Evolutionary conservation across 2,329 filamentous ascomycete species (phyloP), one percentile per base, ranked within the genome.

Genomic region (Paecilomyces formosus): DNA sequence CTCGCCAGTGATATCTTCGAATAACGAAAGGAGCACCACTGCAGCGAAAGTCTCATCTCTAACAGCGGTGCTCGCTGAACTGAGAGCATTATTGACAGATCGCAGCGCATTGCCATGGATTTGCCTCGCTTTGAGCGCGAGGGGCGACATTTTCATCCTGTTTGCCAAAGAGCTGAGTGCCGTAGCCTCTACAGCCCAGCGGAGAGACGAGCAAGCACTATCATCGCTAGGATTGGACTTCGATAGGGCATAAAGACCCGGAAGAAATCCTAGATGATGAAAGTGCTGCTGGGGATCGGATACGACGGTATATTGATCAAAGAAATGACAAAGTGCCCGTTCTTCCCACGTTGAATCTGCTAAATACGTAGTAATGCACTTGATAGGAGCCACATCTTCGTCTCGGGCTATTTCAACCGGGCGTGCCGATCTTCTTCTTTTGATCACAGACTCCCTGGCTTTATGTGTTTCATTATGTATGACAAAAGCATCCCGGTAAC

Each of bases 281-380:
- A 69, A 60, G 12, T 63, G 64, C 35, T 66, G 66, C 15, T 69
- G 65, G 3, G 49, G 33, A 6, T 71, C 63, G 13, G 62, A 61
- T 22, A 57, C 55, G 21, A 67, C 67, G 1, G 72, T 74, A 56
- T 71, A 76, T 55, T 76, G 73, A 30, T 74, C 70, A 53, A 77
- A 76, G 60, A 77, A 77, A 57, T 70, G 73, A 61, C 74, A 76
- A 8, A 74, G 58, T 2, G 74, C 73, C 28, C 72, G 68, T 26
- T 76, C 63, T 56, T 74, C 67, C 70, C 72, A 72, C 0, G 63
- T 70, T 1, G 71, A 62, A 62, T 73, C 72, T 6, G 65, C 62
- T 3, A 71, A 60, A 53, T 54, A 55, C 24, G 52, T 18, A 31
- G 65, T 62, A 11, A 65, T 53, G 0, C 64, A 60, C 24, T 53